Conservation (phyloP, 208 protist species). For the Trypanosoma boissoni region DNA sequence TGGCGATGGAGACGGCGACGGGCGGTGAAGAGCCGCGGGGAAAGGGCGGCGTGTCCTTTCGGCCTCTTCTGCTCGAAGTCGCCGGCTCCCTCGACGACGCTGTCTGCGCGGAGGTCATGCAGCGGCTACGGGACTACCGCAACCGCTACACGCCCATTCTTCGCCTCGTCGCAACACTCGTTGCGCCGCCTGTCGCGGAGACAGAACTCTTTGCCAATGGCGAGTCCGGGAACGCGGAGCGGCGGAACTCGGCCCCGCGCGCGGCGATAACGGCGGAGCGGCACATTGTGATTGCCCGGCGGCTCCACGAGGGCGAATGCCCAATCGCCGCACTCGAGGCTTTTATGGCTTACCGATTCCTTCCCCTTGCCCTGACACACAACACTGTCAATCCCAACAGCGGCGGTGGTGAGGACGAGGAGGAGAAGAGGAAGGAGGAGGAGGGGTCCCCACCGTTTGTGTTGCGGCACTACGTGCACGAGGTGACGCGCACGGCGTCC, state of each 20-base stretch:
- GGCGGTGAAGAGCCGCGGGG: neutral
- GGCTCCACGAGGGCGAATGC: conserved; percentile 10
- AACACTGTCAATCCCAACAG: conserved; percentile 18
- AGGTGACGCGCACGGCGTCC: conserved; percentile 59
- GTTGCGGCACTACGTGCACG: conserved; percentile 78
- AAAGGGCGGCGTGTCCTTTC: neutral
- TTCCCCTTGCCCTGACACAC: conserved; percentile 58
- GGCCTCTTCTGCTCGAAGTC: conserved; percentile 44
- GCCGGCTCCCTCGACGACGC: conserved; percentile 51
- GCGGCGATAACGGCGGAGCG: conserved; percentile 14
- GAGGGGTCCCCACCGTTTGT: conserved; percentile 20
- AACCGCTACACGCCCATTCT: conserved; percentile 63
- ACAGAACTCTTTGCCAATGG: conserved; percentile 36
- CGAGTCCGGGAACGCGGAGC: neutral
- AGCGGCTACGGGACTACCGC: conserved; percentile 49
- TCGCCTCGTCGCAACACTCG: conserved; percentile 51
- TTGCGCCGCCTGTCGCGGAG: conserved; percentile 35
- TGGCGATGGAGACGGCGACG: neutral
- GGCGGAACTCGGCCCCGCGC: conserved; percentile 13
- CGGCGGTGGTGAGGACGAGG: neutral
- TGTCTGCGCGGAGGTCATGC: conserved; percentile 24
- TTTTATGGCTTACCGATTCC: conserved; percentile 69
- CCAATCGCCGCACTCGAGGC: conserved; percentile 28
- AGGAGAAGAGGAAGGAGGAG: neutral
- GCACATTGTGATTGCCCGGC: conserved; percentile 14